These are phyloP conservation scores for Elymus sibiricus DNA, from an alignment of 176 grass and related monocot species.

Conservation along the genomic window DNA sequence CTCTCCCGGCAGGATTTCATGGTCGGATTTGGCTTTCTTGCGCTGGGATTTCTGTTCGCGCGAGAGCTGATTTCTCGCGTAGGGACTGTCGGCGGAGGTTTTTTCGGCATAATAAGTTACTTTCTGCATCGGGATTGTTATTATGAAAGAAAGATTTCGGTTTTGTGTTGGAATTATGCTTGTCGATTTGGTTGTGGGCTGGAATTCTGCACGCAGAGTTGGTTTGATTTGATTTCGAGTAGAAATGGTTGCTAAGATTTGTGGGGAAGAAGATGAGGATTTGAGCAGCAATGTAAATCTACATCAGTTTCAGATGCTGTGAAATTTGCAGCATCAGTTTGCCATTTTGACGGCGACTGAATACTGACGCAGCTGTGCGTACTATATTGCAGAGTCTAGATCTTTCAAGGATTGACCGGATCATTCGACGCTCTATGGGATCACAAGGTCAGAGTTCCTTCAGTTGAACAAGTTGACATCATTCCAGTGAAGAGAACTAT, in stretches of 20 bases:
- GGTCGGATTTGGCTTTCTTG: slow-evolving; percentile 19
- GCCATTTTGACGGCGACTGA: background rate
- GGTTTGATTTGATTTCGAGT: background rate
- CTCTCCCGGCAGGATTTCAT: background rate
- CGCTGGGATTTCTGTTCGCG: background rate
- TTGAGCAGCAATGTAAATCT: background rate
- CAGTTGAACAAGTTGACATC: background rate
- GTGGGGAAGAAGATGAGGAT: background rate
- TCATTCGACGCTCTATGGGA: slow-evolving; percentile 87
- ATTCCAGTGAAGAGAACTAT: background rate
- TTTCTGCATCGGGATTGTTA: background rate
- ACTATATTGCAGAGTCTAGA: slow-evolving; percentile 66
- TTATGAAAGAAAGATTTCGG: background rate
- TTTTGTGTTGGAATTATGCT: background rate
- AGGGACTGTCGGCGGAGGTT: background rate
- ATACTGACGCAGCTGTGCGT: background rate
- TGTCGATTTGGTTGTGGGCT: background rate
- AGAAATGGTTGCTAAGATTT: background rate
- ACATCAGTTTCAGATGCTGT: background rate
- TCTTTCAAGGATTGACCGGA: slow-evolving; percentile 90
- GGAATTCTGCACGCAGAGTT: background rate
- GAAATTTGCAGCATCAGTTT: slow-evolving; percentile 1
- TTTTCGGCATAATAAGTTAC: background rate
- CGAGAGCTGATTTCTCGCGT: background rate
- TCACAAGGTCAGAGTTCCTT: slow-evolving; percentile 53